These are phyloP conservation scores for Sclerotinia nivalis DNA, from an alignment of 2,329 filamentous ascomycete species.

Conservation along the genomic window DNA sequence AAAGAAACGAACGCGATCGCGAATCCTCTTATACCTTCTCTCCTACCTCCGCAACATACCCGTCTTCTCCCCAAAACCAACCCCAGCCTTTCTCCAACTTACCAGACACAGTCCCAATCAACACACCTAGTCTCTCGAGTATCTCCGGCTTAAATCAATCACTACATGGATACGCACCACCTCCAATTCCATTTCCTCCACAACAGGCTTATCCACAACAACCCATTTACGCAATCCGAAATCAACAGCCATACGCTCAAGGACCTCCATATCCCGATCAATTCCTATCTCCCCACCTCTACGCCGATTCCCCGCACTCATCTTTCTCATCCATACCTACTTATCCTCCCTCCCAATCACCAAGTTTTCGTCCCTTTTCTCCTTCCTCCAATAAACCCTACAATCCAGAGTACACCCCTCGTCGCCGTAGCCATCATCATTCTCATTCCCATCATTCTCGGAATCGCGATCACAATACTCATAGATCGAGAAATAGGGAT, in stretches of 20 bases:
- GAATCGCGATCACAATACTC: background rate
- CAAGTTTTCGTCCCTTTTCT: background rate
- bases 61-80: background rate
- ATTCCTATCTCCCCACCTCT: slow-evolving; percentile 27
- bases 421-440: background rate
- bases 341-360: background rate
- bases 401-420: background rate
- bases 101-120: background rate
- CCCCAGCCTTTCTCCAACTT: background rate
- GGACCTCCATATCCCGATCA: slow-evolving; percentile 4
- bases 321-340: background rate
- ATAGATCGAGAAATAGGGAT: slow-evolving; percentile 19
- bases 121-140: background rate
- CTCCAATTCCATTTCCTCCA: slow-evolving; percentile 15
- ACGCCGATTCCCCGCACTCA: slow-evolving; percentile 11
- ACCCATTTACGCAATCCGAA: slow-evolving; percentile 20
- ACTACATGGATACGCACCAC: background rate
- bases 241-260: slow-evolving; percentile 7
- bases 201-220: slow-evolving; percentile 22
- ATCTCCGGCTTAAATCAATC: background rate
- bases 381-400: background rate
- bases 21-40: background rate
- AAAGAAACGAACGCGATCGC: slow-evolving; percentile 7
- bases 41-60: background rate
- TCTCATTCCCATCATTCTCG: background rate